Conservation (phyloP, 129 eudicot genomes). For the Gnaphalium uliginosum region DNA sequence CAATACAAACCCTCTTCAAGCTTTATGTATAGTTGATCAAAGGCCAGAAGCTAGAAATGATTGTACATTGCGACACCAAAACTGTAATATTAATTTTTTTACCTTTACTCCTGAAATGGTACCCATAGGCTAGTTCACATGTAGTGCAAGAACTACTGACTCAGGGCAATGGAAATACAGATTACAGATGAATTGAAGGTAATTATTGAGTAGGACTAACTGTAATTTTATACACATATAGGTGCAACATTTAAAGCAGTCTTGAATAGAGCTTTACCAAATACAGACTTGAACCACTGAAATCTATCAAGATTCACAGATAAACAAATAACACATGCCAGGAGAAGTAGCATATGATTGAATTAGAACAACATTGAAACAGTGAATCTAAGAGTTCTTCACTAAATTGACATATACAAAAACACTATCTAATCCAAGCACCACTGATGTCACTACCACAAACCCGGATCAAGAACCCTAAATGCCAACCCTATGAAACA, state of each 20-base stretch:
- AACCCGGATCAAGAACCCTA: neutral
- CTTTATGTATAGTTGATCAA: neutral
- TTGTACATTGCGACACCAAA: neutral
- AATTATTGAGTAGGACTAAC: too few species aligned
- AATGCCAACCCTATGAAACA: neutral
- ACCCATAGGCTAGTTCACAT: neutral
- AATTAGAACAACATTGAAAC: neutral
- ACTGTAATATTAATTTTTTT: neutral
- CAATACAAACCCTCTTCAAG: neutral
- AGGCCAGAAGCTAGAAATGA: neutral
- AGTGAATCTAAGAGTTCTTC: neutral
- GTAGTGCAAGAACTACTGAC: too few species aligned
- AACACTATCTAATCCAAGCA: neutral
- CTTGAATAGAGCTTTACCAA: neutral
- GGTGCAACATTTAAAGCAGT: neutral
- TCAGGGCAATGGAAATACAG: too few species aligned
- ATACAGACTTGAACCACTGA: too few species aligned
- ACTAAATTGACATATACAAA: conserved; percentile 14
- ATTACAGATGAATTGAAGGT: too few species aligned
- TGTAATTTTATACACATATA: neutral
- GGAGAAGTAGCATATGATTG: neutral
- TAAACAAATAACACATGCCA: neutral
- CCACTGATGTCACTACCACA: conserved; percentile 1
- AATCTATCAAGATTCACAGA: neutral
- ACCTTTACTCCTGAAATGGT: neutral